Conservation (phyloP, 2,329 filamentous ascomycete species). For the Beauveria asiatica region DNA sequence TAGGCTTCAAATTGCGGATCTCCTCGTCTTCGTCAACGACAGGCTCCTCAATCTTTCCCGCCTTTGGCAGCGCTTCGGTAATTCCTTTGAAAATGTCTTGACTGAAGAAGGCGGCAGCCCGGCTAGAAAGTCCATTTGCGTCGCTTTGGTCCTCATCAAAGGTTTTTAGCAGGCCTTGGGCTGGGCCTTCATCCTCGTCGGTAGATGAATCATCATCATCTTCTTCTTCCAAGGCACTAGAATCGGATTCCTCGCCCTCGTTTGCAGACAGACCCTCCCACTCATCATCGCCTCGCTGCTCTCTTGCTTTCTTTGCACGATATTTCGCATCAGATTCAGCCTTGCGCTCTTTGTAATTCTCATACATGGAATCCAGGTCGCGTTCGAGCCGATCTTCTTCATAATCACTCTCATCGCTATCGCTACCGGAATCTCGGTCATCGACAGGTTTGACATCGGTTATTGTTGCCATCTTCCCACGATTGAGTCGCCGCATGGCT, state of each 20-base stretch:
- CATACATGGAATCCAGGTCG: conserved; percentile 82
- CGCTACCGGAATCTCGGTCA: conserved; percentile 34
- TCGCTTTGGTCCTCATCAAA: conserved; percentile 23
- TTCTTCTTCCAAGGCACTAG: conserved; percentile 51
- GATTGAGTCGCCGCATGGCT: conserved; percentile 50
- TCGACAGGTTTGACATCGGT: conserved; percentile 43
- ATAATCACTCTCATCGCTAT: conserved; percentile 62
- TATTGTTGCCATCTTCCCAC: conserved; percentile 69
- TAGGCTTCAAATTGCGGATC: conserved; percentile 15
- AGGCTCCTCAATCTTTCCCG: conserved; percentile 24
- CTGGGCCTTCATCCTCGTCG: conserved; percentile 23
- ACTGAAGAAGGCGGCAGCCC: conserved; percentile 82
- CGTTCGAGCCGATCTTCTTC: conserved; percentile 76
- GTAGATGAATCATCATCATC: conserved; percentile 26
- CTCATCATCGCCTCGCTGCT: conserved; percentile 75
- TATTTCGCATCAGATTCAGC: conserved; percentile 78
- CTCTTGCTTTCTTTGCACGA: conserved; percentile 79
- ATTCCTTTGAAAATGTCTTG: conserved; percentile 91
- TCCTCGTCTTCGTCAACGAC: conserved; percentile 25
- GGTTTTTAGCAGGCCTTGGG: conserved; percentile 30
- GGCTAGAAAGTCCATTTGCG: conserved; percentile 56
- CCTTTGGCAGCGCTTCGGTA: conserved; percentile 47
- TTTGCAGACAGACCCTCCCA: conserved; percentile 82
- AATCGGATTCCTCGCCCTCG: conserved; percentile 49
- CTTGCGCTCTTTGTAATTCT: conserved; percentile 72